Conservation (phyloP, 257 asterid genomes). For the Orobanche coerulescens region DNA sequence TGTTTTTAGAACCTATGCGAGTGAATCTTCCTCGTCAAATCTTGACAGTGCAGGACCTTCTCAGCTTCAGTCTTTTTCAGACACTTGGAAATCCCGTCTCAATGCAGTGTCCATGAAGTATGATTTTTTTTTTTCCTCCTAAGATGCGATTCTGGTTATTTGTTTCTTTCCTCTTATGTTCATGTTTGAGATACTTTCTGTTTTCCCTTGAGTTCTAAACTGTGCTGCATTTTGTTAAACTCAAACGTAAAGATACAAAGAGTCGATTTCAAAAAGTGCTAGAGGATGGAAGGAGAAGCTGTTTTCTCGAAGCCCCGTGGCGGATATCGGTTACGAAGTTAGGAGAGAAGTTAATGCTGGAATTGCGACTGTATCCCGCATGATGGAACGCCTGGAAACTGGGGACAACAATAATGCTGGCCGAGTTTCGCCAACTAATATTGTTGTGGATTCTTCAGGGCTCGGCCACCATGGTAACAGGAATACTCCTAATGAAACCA, state of each 20-base stretch:
- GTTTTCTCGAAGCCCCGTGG: constrained; percentile 62
- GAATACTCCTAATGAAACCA: constrained; percentile 24
- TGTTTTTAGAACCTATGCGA: constrained; percentile 35
- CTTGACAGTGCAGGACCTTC: constrained; percentile 68
- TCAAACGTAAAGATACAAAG: constrained; percentile 53
- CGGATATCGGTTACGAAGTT: constrained; percentile 64
- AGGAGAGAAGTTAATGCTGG: constrained; percentile 63
- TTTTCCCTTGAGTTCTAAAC: constrained; percentile 12
- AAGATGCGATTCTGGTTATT: background rate
- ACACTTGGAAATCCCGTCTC: constrained; percentile 59
- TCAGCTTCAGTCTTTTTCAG: constrained; percentile 53
- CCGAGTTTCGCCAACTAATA: constrained; percentile 19
- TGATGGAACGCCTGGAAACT: constrained; percentile 74
- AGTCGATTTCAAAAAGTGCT: constrained; percentile 56
- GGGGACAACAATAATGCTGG: constrained; percentile 31
- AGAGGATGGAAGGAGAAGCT: constrained; percentile 75
- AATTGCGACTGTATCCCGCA: constrained; percentile 56
- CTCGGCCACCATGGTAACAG: constrained; percentile 29
- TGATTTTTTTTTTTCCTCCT: constrained; percentile 31
- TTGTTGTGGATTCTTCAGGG: constrained; percentile 28
- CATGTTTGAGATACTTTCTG: background rate
- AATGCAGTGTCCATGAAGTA: constrained; percentile 67
- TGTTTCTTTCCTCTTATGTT: background rate
- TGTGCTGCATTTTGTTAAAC: background rate
- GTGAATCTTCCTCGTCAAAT: constrained; percentile 33